Base-by-base conservation (phyloP, 2,329 filamentous ascomycete species). In the Nectriaceae sp. region DNA sequence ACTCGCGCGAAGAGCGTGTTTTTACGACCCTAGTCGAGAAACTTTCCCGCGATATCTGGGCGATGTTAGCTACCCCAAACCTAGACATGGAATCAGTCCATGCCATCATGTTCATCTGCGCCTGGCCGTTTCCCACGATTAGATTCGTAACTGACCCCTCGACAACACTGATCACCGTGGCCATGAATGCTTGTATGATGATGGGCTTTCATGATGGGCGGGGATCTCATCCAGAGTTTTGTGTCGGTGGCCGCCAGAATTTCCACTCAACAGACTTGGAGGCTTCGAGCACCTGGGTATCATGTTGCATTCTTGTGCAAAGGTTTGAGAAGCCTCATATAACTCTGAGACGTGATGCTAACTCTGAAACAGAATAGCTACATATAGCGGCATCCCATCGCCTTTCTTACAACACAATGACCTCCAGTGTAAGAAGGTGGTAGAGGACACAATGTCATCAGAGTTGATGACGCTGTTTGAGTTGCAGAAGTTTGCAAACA, bases 171-270 rank as follows among this genome's bases (percentile, higher is more conserved):
- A 67, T 77, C 3, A 70, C 69, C 20, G 70, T 76, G 21, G 72
- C 73, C 19, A 69, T 75, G 62, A 78, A 75, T 42, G 72, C 76
- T 1, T 75, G 72, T 22, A 67, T 77, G 47, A 63, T 77, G 16
- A 65, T 79, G 3, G 79, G 79, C 1, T 64, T 80, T 19, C 78
- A 82, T 49, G 79, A 75, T 0, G 78, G 78, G 4, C 72, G 71
- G 10, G 79, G 78, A n/a, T 70, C 69, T 1, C 72, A 80, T 44
- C 70, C 71, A 0, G 75, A 78, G 52, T 78, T 77, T 45, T 69
- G 70, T 35, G 68, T 76, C 11, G 74, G 75, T 0, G 63, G 70
- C 6, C 71, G 71, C 18, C 70, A 73, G 44, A 68, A 71, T 20
- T 68, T 72, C 40, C 69, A 66, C 2, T 71, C 74, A 36, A 75